Conservation (phyloP, 331 rosid genomes). For the Spiraea crenata region DNA sequence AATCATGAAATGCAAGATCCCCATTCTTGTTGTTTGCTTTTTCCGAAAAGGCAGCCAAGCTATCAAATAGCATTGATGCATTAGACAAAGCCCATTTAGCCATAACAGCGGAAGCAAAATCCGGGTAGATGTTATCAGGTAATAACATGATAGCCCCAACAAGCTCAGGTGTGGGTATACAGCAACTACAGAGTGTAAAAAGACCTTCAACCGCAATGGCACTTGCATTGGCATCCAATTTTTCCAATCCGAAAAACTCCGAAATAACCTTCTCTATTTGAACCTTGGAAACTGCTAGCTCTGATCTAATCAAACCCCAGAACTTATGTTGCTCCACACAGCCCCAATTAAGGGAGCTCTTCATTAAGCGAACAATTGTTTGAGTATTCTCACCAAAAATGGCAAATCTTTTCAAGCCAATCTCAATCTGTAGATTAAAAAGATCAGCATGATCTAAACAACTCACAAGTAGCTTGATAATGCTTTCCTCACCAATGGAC, state of each 20-base stretch:
- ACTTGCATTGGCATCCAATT: slow-evolving; percentile 26
- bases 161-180: slow-evolving; percentile 33
- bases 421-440: slow-evolving; percentile 28
- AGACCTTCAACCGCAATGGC: slow-evolving; percentile 33
- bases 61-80: no score
- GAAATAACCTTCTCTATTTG: slow-evolving; percentile 24
- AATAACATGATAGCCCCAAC: slow-evolving; percentile 37
- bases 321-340: slow-evolving; percentile 31
- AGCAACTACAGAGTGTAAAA: slow-evolving; percentile 26
- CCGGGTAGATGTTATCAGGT: slow-evolving; percentile 26
- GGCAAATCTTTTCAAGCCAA: slow-evolving; percentile 20
- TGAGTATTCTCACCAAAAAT: slow-evolving; percentile 29
- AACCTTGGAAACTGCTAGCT: slow-evolving; percentile 29
- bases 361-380: slow-evolving; percentile 26
- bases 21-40: no score
- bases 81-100: slow-evolving; percentile 28
- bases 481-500: slow-evolving; percentile 24
- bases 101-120: slow-evolving; percentile 29
- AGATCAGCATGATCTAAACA: slow-evolving; percentile 21
- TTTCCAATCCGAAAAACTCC: slow-evolving; percentile 20
- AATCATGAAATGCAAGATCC: no score
- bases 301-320: slow-evolving; percentile 38
- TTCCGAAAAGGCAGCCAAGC: no score
- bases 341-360: slow-evolving; percentile 33
- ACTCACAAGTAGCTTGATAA: slow-evolving; percentile 27